Evolutionary conservation across 2,329 filamentous ascomycete genomes (phyloP).

Genomic region (Chrysoporthe deuterocubensis): DNA sequence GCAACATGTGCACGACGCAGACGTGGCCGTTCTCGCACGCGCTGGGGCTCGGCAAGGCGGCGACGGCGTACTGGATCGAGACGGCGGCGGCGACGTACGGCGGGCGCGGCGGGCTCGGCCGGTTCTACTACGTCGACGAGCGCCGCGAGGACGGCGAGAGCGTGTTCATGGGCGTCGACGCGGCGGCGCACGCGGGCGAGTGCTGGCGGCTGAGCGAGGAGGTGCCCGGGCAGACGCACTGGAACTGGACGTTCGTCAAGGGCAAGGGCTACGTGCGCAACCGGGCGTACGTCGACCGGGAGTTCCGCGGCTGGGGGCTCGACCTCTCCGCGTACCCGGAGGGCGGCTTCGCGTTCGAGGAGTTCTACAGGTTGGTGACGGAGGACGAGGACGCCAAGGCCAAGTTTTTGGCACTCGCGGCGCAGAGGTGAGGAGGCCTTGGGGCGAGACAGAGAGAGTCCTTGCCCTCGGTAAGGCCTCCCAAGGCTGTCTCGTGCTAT

Average conservation of each 20-base stretch:
- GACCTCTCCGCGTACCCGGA: background rate
- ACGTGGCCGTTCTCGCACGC: background rate
- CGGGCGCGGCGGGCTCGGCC: conserved; percentile 1
- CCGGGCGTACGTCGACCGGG: conserved; percentile 8
- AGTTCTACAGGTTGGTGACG: background rate
- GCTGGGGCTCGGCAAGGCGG: conserved; percentile 20
- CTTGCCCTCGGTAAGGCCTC: background rate
- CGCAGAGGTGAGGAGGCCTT: background rate
- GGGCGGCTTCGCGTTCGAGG: background rate
- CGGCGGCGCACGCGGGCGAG: conserved; percentile 18
- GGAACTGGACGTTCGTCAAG: conserved; percentile 22
- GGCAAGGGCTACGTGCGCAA: conserved; percentile 18
- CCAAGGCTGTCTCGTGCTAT: background rate
- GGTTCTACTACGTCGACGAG: conserved; percentile 24
- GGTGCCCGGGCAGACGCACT: conserved; percentile 20
- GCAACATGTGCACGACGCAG: conserved; percentile 23
- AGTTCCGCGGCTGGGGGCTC: conserved; percentile 4
- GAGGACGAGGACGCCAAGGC: background rate
- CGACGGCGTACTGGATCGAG: conserved; percentile 20
- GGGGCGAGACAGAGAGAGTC: background rate
- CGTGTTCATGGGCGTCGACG: conserved; percentile 8
- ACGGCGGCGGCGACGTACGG: conserved; percentile 19
- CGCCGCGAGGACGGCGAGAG: background rate
- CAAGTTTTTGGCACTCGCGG: background rate
- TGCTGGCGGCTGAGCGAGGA: conserved; percentile 23